Percentiles rank a stretch among this genome's conserved stretches.
Evolutionary conservation across 768 basidiomycete species (phyloP).

Genomic region (Tulasnella sp.): DNA sequence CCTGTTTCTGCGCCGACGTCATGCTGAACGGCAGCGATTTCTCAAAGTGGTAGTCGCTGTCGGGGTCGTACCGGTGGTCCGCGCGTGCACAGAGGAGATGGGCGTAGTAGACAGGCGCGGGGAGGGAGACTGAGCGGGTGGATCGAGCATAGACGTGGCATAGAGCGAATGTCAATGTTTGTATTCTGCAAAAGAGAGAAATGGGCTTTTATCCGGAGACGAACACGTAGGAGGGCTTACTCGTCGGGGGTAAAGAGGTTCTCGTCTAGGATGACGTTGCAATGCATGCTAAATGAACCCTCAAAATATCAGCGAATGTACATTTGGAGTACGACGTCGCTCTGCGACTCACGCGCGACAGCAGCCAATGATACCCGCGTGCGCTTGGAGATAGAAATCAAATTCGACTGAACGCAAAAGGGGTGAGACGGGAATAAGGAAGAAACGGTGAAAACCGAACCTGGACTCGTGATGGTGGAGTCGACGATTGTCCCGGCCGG

Average conservation of each 20-base stretch:
- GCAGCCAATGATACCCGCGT: constrained; percentile 38
- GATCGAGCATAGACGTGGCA: constrained; percentile 14
- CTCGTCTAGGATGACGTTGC: constrained; percentile 2
- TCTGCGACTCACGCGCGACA: neutral
- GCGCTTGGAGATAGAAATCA: constrained; percentile 69
- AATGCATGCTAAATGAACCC: constrained; percentile 9
- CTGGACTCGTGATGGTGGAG: constrained; percentile 20
- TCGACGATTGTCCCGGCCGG: constrained; percentile 71
- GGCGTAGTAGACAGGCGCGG: constrained; percentile 10
- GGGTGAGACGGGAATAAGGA: neutral
- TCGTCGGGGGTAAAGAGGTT: constrained; percentile 11
- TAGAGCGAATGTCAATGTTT: constrained; percentile 10
- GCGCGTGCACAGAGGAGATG: constrained; percentile 11
- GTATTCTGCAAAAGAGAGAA: neutral
- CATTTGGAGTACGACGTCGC: neutral
- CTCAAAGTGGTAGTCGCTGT: neutral
- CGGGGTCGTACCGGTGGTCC: constrained; percentile 9
- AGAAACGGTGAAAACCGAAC: neutral
- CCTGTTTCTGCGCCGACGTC: neutral
- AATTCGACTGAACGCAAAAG: constrained; percentile 49
- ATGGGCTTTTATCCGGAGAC: neutral
- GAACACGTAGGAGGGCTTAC: constrained; percentile 35
- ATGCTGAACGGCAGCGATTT: neutral
- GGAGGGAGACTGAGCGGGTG: constrained; percentile 12
- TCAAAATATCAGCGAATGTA: neutral